Evolutionary conservation across 345 rosid species (phyloP), one percentile per base, ranked within the genome.

Genomic region (Hibiscus tridactylites): DNA sequence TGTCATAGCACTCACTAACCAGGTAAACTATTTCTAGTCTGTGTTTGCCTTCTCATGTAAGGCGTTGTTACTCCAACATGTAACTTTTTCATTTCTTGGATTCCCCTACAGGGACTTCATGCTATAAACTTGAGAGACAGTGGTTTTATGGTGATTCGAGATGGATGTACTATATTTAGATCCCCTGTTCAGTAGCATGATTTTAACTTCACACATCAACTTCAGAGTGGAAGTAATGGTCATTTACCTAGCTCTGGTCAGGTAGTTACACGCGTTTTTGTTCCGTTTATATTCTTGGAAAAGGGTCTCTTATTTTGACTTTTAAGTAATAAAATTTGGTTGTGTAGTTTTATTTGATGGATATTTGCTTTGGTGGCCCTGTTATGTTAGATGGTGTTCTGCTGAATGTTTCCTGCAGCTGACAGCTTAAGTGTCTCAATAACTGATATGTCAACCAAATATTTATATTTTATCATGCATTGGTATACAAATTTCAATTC

Each of bases 151-250:
- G 99, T 92, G 64, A 91, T 95, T 66, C 88, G 97, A 59, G 96
- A 90, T 83, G 99, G 97, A 76, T 85, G 88, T 71, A 90, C 97
- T 0, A 78, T 95, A 26, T 92, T 92, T 70, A 89, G 91, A 11
- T 95, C 99, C 47, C 99, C 99, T 6, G 97, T 84, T 65, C 97
- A 92, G 76, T 97, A 90, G 78, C 97, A 92, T 81, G 96, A 84
- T 78, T 95, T 95, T 76, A 95, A 95, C 80, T 91, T 95, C 78
- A 88, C 99, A 3, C 92, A 84, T 83, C 99, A 95, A 76, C 91
- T 95, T 3, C 97, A 92, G 82, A 75, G 84, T 76, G 99, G 97
- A 77, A 78, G 79, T 28, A 85, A 81, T 77, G 88, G 93, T 8
- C 97, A 92, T 83, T 82, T 88, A 73, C 99, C 99, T 24, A 92